A percentile compares a stretch with the other conserved stretches of the same genome.
These are phyloP conservation scores for Mitragyna speciosa DNA, from an alignment of 257 asterid species.

Conservation along the genomic window DNA sequence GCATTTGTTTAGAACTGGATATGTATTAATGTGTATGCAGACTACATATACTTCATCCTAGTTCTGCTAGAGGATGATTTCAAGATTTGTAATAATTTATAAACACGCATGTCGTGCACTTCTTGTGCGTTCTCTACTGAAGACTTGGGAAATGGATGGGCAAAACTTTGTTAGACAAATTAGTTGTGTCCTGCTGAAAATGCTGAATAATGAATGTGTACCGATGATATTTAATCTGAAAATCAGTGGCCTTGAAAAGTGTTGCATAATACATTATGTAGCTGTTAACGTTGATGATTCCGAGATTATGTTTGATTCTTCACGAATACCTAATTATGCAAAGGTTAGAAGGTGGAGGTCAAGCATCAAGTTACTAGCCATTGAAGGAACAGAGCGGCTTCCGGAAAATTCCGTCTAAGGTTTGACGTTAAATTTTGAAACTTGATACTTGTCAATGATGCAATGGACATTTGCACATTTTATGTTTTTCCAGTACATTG, in stretches of 20 bases:
- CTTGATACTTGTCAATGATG: not conserved
- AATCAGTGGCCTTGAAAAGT: not conserved
- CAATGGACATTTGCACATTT: constrained; percentile 2
- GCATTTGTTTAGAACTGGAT: constrained; percentile 24
- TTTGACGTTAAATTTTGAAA: constrained; percentile 4
- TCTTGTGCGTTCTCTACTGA: not conserved
- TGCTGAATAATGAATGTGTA: not conserved
- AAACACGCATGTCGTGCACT: not conserved
- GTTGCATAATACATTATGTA: too few relatives aligned
- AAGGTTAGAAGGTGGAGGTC: not conserved
- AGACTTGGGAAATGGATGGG: not conserved
- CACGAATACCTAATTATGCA: not conserved
- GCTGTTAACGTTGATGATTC: not conserved
- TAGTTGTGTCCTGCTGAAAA: not conserved
- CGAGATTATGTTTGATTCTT: not conserved
- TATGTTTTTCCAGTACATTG: not conserved
- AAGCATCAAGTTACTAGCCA: not conserved
- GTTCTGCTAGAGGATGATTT: constrained; percentile 15
- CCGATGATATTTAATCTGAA: not conserved
- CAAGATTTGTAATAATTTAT: constrained; percentile 4
- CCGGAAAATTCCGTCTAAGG: not conserved
- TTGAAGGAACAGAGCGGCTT: not conserved
- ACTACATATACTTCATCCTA: constrained; percentile 14
- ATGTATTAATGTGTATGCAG: constrained; percentile 11
- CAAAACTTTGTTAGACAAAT: not conserved